A percentile compares a stretch with the other conserved stretches of the same genome.
phyloP scores from a whole-genome alignment of 2,329 filamentous ascomycete species.

The Hypoxylon sp. region DNA sequence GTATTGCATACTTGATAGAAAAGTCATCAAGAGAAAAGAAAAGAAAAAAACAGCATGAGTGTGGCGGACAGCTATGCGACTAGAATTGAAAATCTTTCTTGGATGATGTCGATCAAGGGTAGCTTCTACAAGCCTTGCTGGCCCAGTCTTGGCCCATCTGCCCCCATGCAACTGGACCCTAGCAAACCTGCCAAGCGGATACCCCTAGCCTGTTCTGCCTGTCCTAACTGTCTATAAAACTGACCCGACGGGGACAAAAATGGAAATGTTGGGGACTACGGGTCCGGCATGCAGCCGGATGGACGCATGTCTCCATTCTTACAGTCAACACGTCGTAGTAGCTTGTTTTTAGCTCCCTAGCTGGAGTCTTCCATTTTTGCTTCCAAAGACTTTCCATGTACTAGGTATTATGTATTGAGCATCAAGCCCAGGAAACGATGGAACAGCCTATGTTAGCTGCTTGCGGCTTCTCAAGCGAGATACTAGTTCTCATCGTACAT shows the following conservation, averaged over 20 bases:
- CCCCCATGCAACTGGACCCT: not conserved
- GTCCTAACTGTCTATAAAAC: conserved; percentile 29
- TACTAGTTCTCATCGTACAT: conserved; percentile 2
- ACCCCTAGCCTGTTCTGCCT: conserved; percentile 15
- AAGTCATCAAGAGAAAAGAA: not conserved
- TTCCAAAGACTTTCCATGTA: conserved; percentile 27
- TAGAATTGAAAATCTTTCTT: conserved; percentile 27
- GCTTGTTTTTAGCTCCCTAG: conserved; percentile 11
- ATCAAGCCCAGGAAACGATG: too few relatives aligned
- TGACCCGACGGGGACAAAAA: conserved; percentile 31
- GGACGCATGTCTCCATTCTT: conserved; percentile 14
- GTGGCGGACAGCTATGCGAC: conserved; percentile 21
- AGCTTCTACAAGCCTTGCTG: conserved; percentile 20
- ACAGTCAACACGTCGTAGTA: too few relatives aligned
- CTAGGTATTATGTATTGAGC: too few relatives aligned
- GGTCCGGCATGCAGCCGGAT: conserved; percentile 34
- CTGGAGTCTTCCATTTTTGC: conserved; percentile 8
- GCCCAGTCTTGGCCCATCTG: conserved; percentile 6
- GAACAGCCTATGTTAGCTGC: not conserved
- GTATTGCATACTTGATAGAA: too few relatives aligned
- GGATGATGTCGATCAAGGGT: conserved; percentile 30
- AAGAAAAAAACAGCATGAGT: not conserved
- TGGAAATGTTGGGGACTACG: conserved; percentile 18
- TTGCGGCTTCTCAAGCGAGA: too few relatives aligned
- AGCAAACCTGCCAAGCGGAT: conserved; percentile 23